Base-by-base conservation (phyloP, 1,139 yeast species). In the Pichia sp. region DNA sequence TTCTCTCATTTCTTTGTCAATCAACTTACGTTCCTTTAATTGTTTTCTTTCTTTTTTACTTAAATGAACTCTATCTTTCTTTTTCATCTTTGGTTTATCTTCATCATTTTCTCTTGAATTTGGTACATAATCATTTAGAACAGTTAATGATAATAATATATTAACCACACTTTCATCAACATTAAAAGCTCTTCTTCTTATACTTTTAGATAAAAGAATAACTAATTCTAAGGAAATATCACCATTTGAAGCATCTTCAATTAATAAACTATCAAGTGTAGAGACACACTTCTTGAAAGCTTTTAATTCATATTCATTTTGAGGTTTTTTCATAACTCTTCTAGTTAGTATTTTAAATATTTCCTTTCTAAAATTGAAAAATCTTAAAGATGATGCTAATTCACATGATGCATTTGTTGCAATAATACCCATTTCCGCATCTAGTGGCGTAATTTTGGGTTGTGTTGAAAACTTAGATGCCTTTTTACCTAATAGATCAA, bases 11-110 rank as follows among this genome's bases (percentile, higher is more conserved):
- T 91, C 98, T 55, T 84, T 87, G 50, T 89, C 97, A 48, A 91
- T 89, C 50, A 73, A 79, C 54, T 83, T 85, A 55, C 83, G 71
- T 58, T 89, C 97, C 58, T 88, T 89, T 50, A 95, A 74, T 15
- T 78, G 82, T 56, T 91, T 91, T 52, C 84, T 74, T 63, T 89
- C 91, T 59, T 84, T 85, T 63, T 89, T 91, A 11, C 94, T 80
- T 42, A 89, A 64, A 66, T 89, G 95, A 6, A 85, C 86, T 52
- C 96, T 71, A 59, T 91, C 94, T 60, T 88, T 86, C 69, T 87
- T 88, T 58, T 76, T 80, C 31, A 81, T 42, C 55, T 80, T 82
- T 11, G 66, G 65, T 40, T 63, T 65, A 21, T 64, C 68, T 22
- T 43, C 43, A 31, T 68, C 68, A 22, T 67, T 67, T 34, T 65